These are phyloP conservation scores for Corylus heterophylla DNA, from an alignment of 306 rosid species.

Conservation along the genomic window DNA sequence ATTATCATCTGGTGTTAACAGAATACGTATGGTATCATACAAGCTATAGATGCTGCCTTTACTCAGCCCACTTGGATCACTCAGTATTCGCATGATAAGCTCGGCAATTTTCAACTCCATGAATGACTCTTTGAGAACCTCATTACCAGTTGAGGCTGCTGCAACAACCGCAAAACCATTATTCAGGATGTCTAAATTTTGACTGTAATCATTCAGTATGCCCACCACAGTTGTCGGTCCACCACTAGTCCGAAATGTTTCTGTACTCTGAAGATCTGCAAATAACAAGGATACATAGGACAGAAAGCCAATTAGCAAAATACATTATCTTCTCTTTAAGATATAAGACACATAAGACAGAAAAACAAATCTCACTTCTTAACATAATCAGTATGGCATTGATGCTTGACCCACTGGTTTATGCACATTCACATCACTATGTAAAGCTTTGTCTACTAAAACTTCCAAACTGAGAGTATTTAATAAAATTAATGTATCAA, in stretches of 20 bases:
- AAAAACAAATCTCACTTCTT: neutral
- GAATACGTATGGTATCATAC: slow-evolving; percentile 70
- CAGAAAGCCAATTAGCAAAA: slow-evolving; percentile 1
- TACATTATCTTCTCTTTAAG: slow-evolving; percentile 4
- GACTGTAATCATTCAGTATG: slow-evolving; percentile 44
- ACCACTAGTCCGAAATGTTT: slow-evolving; percentile 53
- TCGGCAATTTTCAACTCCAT: slow-evolving; percentile 81
- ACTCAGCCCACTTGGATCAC: slow-evolving; percentile 23
- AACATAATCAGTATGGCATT: neutral
- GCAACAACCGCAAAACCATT: slow-evolving; percentile 78
- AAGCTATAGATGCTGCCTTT: slow-evolving; percentile 47
- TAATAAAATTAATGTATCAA: neutral
- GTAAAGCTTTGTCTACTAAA: neutral
- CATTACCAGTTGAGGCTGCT: slow-evolving; percentile 76
- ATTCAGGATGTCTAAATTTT: slow-evolving; percentile 44
- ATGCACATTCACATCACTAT: neutral
- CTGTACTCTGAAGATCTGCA: slow-evolving; percentile 82
- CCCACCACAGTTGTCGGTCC: slow-evolving; percentile 64
- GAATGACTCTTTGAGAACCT: slow-evolving; percentile 73
- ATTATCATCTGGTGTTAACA: slow-evolving; percentile 81
- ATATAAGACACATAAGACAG: neutral
- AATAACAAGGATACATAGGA: slow-evolving; percentile 10
- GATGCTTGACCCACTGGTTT: neutral
- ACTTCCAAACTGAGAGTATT: neutral
- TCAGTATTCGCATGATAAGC: slow-evolving; percentile 62